Evolutionary conservation across 495 filamentous ascomycete genomes (phyloP), one percentile per base, ranked within the genome.

Genomic region (Lasiosphaeria miniovina): DNA sequence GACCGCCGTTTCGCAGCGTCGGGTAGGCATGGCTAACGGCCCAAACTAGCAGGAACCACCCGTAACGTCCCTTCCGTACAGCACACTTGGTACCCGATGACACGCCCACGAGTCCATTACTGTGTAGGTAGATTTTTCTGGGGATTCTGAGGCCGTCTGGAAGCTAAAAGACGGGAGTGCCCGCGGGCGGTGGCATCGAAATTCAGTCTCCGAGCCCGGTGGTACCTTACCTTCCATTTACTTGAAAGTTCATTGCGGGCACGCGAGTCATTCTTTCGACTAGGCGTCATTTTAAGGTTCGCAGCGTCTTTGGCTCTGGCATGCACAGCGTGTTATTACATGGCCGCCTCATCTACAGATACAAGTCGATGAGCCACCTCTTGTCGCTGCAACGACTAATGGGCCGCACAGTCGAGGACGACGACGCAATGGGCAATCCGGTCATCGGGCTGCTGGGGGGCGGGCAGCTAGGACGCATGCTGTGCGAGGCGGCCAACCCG

Each of bases 381-480:
- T 40, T 58, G 9, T 48, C 61, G 14, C 61, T 49, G 40, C 61
- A 63, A 14, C 45, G 54, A 3, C 54, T 53, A 35, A 63, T 63
- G 49, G 55, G 49, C 43, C 53, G 57, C 3, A 36, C 35, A n/a
- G 41, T 36, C 8, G 41, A 59, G 14, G 41, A 43, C 14, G 38
- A 59, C 54, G 55, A 61, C 53, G 66, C 33, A n/a, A 68, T 66
- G 66, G 59, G 41, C 35, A 72, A 74, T 24, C 67, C 73, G 33
- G 69, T 77, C 49, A 75, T 78, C 52, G 75, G 75, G 57, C 65
- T 78, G 38, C 65, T 78, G 8, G 75, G 75, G 50, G 75, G 75
- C 38, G 93, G 93, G 67, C 93, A 93, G 77, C 82, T 98, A 36
- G 94, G 94, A 49, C 90, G 90, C 60, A 98, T 98, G 94, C 82